These are phyloP conservation scores for Fusarium tricinctum DNA, from an alignment of 2,329 filamentous ascomycete species.

Conservation along the genomic window DNA sequence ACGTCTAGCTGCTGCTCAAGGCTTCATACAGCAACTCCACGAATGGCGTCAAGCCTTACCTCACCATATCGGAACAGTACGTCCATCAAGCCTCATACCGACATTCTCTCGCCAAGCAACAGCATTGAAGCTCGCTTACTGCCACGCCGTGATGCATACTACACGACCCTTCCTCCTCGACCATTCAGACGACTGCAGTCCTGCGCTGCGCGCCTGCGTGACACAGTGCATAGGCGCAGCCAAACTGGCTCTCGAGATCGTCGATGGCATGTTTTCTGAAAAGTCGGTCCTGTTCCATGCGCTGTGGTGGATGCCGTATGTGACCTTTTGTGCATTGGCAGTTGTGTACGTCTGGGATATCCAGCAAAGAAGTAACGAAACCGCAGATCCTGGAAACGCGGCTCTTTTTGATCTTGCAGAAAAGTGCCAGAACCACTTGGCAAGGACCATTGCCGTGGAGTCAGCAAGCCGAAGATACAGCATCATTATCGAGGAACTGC, in stretches of 20 bases:
- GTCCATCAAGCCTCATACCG: conserved; percentile 61
- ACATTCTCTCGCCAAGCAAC: conserved; percentile 64
- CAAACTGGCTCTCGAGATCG: conserved; percentile 56
- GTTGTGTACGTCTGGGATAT: conserved; percentile 67
- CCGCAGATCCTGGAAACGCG: conserved; percentile 4
- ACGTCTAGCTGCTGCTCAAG: conserved; percentile 56
- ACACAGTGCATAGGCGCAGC: conserved; percentile 58
- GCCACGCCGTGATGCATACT: conserved; percentile 68
- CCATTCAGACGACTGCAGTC: conserved; percentile 37
- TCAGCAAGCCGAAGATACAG: conserved; percentile 29
- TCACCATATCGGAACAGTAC: conserved; percentile 59
- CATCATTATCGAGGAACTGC: conserved; percentile 32
- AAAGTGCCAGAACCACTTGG: conserved; percentile 30
- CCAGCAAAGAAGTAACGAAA: conserved; percentile 35
- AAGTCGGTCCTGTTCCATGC: conserved; percentile 57
- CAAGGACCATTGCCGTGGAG: conserved; percentile 18
- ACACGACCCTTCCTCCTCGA: conserved; percentile 67
- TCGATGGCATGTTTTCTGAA: conserved; percentile 57
- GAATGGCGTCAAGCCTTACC: conserved; percentile 59
- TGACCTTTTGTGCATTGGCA: conserved; percentile 67
- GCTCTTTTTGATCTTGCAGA: conserved; percentile 45
- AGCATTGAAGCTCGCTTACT: conserved; percentile 67
- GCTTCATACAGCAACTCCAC: conserved; percentile 56
- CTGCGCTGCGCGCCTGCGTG: conserved; percentile 47
- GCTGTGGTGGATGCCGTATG: conserved; percentile 68